phyloP scores from a whole-genome alignment of 2,329 filamentous ascomycete species.

The Xylariaceae sp. region DNA sequence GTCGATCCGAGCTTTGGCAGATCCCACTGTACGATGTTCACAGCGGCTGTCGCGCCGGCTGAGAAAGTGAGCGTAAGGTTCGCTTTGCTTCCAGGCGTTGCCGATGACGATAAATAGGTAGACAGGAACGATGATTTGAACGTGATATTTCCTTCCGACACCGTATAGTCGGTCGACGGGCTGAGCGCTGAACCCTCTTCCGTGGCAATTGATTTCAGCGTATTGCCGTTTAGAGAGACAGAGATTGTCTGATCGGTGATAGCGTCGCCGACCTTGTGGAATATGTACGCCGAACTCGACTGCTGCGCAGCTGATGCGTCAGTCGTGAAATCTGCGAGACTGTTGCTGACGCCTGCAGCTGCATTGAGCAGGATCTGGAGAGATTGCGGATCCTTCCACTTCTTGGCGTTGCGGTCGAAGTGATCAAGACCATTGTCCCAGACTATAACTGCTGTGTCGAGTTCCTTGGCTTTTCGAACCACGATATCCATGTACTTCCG shows the following conservation, averaged over 20 bases:
- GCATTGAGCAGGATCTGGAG: constrained; percentile 56
- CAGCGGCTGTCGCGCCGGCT: constrained; percentile 52
- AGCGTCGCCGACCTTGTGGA: constrained; percentile 55
- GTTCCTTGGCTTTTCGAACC: constrained; percentile 54
- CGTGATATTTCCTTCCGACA: constrained; percentile 53
- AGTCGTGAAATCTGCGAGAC: constrained; percentile 58
- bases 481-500: constrained; percentile 66
- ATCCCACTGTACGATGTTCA: constrained; percentile 62
- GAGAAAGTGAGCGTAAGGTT: constrained; percentile 62
- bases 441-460: constrained; percentile 58
- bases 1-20: constrained; percentile 48
- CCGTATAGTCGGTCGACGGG: constrained; percentile 53
- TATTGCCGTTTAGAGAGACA: constrained; percentile 63
- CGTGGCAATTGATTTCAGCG: constrained; percentile 49
- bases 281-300: constrained; percentile 60
- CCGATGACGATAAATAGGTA: constrained; percentile 49
- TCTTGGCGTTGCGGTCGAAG: constrained; percentile 54
- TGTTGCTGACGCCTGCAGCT: constrained; percentile 52
- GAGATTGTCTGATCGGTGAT: constrained; percentile 53
- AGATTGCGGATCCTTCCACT: constrained; percentile 58
- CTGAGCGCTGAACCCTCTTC: constrained; percentile 45
- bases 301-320: constrained; percentile 54
- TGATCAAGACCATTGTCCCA: constrained; percentile 68
- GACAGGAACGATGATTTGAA: constrained; percentile 56
- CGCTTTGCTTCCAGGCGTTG: constrained; percentile 53